Conservation (phyloP, 2,329 filamentous ascomycete genomes). For the Ophiostoma pallidulum region DNA sequence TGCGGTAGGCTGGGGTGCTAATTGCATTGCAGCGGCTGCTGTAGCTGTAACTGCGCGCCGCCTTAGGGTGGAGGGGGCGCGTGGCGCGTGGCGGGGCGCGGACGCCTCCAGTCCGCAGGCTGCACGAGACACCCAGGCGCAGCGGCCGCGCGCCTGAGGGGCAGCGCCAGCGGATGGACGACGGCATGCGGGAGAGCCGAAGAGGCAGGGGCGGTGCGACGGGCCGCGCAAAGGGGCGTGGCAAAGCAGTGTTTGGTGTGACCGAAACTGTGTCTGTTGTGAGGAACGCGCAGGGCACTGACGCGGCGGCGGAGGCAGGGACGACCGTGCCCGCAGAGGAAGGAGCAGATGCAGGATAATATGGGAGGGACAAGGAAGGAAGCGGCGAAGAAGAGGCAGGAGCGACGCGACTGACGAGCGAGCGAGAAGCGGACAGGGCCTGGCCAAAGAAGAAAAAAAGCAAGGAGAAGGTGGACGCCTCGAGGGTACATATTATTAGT, state of each 20-base stretch:
- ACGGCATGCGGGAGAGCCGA: not conserved
- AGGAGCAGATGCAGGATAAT: not conserved
- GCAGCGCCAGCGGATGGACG: slow-evolving; percentile 11
- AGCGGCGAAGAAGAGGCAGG: not conserved
- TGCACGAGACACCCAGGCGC: slow-evolving; percentile 5
- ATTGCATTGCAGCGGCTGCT: slow-evolving; percentile 3
- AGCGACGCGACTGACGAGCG: slow-evolving; percentile 7
- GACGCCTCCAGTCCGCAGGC: slow-evolving; percentile 1
- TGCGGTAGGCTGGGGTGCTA: not conserved
- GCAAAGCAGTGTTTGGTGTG: too few species aligned
- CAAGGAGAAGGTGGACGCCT: not conserved
- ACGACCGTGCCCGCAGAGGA: too few species aligned
- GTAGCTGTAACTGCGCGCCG: slow-evolving; percentile 1
- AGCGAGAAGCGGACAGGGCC: slow-evolving; percentile 1
- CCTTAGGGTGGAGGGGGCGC: not conserved
- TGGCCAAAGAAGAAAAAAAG: too few species aligned
- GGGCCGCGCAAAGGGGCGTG: too few species aligned
- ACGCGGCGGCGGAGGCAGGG: too few species aligned
- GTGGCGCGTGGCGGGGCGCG: slow-evolving; percentile 1
- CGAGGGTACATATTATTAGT: slow-evolving; percentile 1
- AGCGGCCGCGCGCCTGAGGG: slow-evolving; percentile 6
- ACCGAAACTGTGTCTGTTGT: not conserved
- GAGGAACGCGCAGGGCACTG: too few species aligned
- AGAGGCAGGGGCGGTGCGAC: too few species aligned
- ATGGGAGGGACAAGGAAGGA: not conserved